A percentile compares a stretch with the other conserved stretches of the same genome.
phyloP scores from a whole-genome alignment of 2,329 filamentous ascomycete genomes.

The Neofusicoccum ribis region DNA sequence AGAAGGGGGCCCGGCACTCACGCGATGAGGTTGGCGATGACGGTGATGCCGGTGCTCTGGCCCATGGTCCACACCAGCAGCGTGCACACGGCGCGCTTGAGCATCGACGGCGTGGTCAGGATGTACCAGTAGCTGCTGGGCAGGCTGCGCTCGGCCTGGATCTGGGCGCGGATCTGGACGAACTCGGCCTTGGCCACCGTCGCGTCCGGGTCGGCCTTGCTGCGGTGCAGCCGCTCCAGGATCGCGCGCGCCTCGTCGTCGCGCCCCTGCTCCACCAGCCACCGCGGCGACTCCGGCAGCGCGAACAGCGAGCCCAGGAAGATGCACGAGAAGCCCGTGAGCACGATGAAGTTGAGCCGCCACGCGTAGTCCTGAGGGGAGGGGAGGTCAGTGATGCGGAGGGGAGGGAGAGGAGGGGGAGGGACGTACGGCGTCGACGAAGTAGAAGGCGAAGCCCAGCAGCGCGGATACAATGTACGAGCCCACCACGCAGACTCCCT shows the following conservation, averaged over 20 bases:
- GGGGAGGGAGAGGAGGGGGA: no score
- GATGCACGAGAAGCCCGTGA: conserved; percentile 28
- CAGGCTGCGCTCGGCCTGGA: conserved; percentile 26
- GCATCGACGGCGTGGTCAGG: conserved; percentile 28
- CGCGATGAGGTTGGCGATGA: conserved; percentile 31
- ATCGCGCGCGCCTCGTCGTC: conserved; percentile 47
- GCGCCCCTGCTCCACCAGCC: conserved; percentile 57
- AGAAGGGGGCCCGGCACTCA: neutral
- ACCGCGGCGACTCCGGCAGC: conserved; percentile 60
- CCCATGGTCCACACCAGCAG: conserved; percentile 33
- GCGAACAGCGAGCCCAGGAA: conserved; percentile 51
- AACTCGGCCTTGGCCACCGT: conserved; percentile 30
- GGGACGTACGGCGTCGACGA: no score
- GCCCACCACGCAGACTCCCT: conserved; percentile 75
- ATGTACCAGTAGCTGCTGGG: conserved; percentile 31
- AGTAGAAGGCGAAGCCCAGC: conserved; percentile 48
- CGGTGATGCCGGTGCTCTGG: conserved; percentile 33
- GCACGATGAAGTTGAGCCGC: conserved; percentile 55
- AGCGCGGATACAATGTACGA: conserved; percentile 77
- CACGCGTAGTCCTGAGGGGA: conserved; percentile 31
- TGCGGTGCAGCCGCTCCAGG: conserved; percentile 32
- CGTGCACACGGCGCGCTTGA: conserved; percentile 30
- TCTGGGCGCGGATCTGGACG: conserved; percentile 31
- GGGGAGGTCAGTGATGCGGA: no score
- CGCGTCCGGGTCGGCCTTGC: conserved; percentile 25